Evolutionary conservation across 306 rosid species (phyloP).

Genomic region (Cajanus cajan): DNA sequence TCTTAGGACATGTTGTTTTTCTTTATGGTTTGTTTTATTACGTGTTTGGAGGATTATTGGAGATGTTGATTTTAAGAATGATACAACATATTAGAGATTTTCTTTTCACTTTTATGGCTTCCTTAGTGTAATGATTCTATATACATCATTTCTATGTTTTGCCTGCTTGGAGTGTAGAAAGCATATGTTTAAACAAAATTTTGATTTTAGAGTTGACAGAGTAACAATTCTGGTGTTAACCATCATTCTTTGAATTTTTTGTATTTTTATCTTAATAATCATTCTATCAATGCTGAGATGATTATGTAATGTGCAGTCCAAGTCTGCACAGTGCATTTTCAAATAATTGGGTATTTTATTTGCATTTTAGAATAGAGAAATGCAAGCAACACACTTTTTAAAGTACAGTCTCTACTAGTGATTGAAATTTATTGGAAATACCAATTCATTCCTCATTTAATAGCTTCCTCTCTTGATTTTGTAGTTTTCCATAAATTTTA

Average conservation of each 20-base stretch:
- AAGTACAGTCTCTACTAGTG: no score
- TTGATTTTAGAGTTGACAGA: not conserved
- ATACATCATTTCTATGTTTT: not conserved
- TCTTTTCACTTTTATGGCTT: slow-evolving; percentile 14
- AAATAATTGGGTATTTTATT: not conserved
- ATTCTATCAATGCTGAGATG: not conserved
- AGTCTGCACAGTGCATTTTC: not conserved
- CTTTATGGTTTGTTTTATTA: slow-evolving; percentile 1
- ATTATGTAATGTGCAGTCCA: not conserved
- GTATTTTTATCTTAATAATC: not conserved
- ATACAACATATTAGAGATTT: not conserved
- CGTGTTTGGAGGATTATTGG: not conserved
- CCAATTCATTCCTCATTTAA: no score
- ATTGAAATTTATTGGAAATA: no score
- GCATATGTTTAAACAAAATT: not conserved
- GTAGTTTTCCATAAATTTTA: no score
- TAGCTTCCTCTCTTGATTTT: no score
- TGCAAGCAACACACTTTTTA: no score
- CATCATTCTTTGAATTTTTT: not conserved
- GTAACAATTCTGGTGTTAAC: not conserved
- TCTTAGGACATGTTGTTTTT: not conserved
- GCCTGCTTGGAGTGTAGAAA: not conserved
- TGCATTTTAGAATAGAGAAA: not conserved
- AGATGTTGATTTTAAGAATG: not conserved
- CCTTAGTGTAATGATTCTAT: not conserved